Base-by-base conservation (phyloP, 2,329 filamentous ascomycete genomes). In the Penicillium occitanis region DNA sequence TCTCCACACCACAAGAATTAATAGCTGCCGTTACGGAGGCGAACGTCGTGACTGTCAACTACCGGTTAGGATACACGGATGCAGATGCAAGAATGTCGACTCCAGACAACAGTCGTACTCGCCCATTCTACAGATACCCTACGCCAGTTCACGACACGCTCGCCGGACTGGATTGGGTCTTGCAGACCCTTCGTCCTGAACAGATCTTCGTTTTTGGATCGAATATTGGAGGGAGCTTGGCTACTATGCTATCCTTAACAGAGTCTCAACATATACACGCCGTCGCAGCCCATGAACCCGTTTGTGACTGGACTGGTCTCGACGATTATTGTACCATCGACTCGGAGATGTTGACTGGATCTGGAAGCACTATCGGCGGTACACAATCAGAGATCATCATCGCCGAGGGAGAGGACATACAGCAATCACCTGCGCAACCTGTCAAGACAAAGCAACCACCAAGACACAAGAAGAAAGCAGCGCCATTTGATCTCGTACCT, bases 181-280 rank as follows among this genome's bases (percentile, higher is more conserved):
- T 71, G 63, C 64, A 71, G 1, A 70, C 72, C 50, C 70, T 80
- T n/a, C 67, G 71, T 37, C 75, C 77, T 6, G 46, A 67, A 4
- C 68, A 73, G 11, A 61, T 80, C 5, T 71, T 71, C 30, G 66
- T 79, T 30, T 71, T 74, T 67, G 78, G 78, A 19, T 74, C 70
- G 1, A 75, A 78, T 63, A 70, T 79, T 30, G 78, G 78, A 28
- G 80, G 79, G 19, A 80, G 78, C 0, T 66, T 82, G 60, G 79
- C 79, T 3, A 67, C 80, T 2, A 80, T 80, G 77, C 74, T 82
- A 11, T 75, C 79, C 0, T 72, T 82, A 19, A 82, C 78, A 10
- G 78, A 80, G 68, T 70, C 77, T 1, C 70, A 71, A 59, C 72
- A 69, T 10, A 67, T 80, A 22, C 69, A 71, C 35, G 75, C 76